Base-by-base conservation (phyloP, 2,329 filamentous ascomycete species). In the Dothistroma pini region DNA sequence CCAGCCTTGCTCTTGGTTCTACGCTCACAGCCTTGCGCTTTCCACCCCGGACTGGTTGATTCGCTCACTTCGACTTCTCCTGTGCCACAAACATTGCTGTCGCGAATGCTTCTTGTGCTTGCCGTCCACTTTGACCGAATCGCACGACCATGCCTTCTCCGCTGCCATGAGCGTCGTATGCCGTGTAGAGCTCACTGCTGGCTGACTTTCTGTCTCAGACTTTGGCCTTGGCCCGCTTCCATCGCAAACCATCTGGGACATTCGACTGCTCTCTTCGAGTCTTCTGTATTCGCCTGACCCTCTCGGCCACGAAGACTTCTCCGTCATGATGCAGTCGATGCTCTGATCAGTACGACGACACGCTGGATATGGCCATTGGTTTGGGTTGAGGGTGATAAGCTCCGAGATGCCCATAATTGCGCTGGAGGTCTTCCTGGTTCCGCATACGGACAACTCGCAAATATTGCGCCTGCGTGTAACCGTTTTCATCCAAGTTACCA, bases 381-480 rank as follows among this genome's bases (percentile, higher is more conserved):
- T 61, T 59, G n/a, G 41, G 59, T 6, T 50, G 54, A 38, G 53
- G 55, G 2, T 53, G 52, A 44, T 57, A 41, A 44, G 54, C 31
- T 25, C 48, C 38, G 25, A 56, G 44, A 44, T 61, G 50, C 16
- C 57, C 63, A 55, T 68, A 66, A 41, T 48, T 56, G 41, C 53
- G 55, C 54, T 66, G 61, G 41, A 69, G 44, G 29, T 58, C 55
- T 31, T 69, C 66, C 48, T 66, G 63, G 57, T 64, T 65, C 34
- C 65, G 58, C 10, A 67, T 29, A 8, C 66, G 63, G n/a, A 69
- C 63, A 22, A 63, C n/a, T 12, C 66, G 62, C 65, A 67, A 66
- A 58, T 69, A 67, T 49, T 69, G 66, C 49, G 61, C 59, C 58
- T 69, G 66, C 12, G 65, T 67, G 25, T 62, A 53, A 9, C 66